Conservation (phyloP, 1,139 yeast species). For the Suhomyces ambrosiae region DNA sequence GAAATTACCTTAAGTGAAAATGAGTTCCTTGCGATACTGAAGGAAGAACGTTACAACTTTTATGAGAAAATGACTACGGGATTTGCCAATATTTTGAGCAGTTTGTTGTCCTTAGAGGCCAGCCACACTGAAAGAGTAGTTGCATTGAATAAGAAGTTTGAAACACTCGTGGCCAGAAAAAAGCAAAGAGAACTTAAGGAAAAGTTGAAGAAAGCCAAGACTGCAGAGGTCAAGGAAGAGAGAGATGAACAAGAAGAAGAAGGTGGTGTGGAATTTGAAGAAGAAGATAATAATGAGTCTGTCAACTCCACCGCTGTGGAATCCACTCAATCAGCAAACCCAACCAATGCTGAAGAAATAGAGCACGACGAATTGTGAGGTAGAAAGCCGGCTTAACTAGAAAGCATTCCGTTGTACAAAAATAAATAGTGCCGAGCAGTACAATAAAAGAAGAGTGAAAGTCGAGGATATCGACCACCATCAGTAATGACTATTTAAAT, state of each 20-base stretch:
- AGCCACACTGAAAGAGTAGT: slow-evolving; percentile 45
- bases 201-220: slow-evolving; percentile 26
- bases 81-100: slow-evolving; percentile 37
- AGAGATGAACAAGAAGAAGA: slow-evolving; percentile 10
- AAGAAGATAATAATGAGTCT: slow-evolving; percentile 9
- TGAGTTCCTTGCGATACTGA: slow-evolving; percentile 30
- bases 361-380: slow-evolving; percentile 12
- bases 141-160: slow-evolving; percentile 37
- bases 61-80: slow-evolving; percentile 38
- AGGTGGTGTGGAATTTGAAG: slow-evolving; percentile 10
- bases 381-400: background rate
- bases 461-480: no score
- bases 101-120: slow-evolving; percentile 34
- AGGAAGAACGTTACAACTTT: slow-evolving; percentile 36
- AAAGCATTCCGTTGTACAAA: background rate
- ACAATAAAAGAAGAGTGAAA: no score
- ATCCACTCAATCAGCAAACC: slow-evolving; percentile 1
- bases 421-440: no score
- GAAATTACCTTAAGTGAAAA: slow-evolving; percentile 30
- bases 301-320: background rate
- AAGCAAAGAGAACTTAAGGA: slow-evolving; percentile 39
- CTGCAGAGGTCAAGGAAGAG: slow-evolving; percentile 6
- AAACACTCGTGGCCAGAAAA: slow-evolving; percentile 38
- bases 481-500: no score
- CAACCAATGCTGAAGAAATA: no score